phyloP scores from a whole-genome alignment of 768 basidiomycete genomes.

The Lentinula sp. region DNA sequence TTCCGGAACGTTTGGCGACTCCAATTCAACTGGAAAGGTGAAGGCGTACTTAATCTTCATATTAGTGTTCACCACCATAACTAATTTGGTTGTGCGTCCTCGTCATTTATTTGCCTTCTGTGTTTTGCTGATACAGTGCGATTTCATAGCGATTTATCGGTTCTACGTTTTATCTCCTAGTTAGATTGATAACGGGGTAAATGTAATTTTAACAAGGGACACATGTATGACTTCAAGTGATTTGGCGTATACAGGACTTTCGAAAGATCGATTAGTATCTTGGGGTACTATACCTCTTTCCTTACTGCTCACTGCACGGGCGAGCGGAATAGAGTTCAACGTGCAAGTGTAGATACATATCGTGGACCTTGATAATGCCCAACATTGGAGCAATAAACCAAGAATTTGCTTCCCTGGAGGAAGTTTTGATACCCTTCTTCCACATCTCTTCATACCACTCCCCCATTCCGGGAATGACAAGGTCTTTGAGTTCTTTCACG shows the following conservation, averaged over 20 bases:
- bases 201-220: background rate
- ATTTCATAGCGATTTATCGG: constrained; percentile 46
- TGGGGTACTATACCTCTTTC: no score
- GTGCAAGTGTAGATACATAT: background rate
- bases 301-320: no score
- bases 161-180: constrained; percentile 49
- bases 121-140: background rate
- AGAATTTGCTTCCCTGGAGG: constrained; percentile 44
- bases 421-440: constrained; percentile 62
- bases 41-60: constrained; percentile 79
- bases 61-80: constrained; percentile 74
- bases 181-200: constrained; percentile 46
- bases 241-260: no score
- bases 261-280: no score
- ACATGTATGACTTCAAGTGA: background rate
- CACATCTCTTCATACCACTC: constrained; percentile 72
- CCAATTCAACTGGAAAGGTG: constrained; percentile 44
- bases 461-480: constrained; percentile 77
- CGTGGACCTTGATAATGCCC: no score
- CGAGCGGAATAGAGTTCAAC: no score
- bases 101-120: background rate
- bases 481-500: constrained; percentile 75
- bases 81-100: constrained; percentile 50
- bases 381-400: background rate
- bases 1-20: constrained; percentile 52